phyloP scores from a whole-genome alignment of 2,329 filamentous ascomycete species.

The Diaporthe citri region DNA sequence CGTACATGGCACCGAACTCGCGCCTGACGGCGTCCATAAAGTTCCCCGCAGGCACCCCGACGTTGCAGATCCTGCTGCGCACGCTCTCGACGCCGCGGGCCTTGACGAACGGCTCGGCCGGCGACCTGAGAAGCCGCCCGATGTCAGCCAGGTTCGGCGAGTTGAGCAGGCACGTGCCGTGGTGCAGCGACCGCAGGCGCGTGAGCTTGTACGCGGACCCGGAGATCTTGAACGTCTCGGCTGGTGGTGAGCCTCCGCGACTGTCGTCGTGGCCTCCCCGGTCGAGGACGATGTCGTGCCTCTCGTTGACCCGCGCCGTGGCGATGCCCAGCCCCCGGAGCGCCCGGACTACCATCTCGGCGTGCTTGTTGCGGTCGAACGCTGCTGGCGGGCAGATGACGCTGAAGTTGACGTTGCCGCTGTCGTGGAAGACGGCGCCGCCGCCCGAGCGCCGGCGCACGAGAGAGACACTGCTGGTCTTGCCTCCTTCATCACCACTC shows the following conservation, averaged over 20 bases:
- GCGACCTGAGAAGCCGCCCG: slow-evolving; percentile 79
- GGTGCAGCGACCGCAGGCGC: slow-evolving; percentile 83
- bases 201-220: slow-evolving; percentile 97
- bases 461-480: slow-evolving; percentile 60
- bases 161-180: slow-evolving; percentile 88
- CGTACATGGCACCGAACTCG: slow-evolving; percentile 79
- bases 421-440: slow-evolving; percentile 93
- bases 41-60: slow-evolving; percentile 64
- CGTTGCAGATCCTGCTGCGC: slow-evolving; percentile 85
- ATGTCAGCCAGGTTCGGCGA: slow-evolving; percentile 81
- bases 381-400: slow-evolving; percentile 83
- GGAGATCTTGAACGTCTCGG: slow-evolving; percentile 79
- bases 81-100: slow-evolving; percentile 93
- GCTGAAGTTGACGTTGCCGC: slow-evolving; percentile 94
- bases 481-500: slow-evolving; percentile 25
- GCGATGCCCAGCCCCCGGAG: slow-evolving; percentile 70
- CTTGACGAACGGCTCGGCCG: slow-evolving; percentile 80
- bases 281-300: slow-evolving; percentile 92
- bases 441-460: slow-evolving; percentile 90
- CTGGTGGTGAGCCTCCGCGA: not conserved
- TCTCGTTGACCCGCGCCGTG: slow-evolving; percentile 82
- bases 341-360: slow-evolving; percentile 92
- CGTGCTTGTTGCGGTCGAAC: slow-evolving; percentile 90
- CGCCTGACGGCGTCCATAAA: slow-evolving; percentile 69
- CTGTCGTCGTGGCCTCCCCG: slow-evolving; percentile 40